These are phyloP conservation scores for Peltaster fructicola DNA, from an alignment of 2,329 filamentous ascomycete species.

Conservation along the genomic window DNA sequence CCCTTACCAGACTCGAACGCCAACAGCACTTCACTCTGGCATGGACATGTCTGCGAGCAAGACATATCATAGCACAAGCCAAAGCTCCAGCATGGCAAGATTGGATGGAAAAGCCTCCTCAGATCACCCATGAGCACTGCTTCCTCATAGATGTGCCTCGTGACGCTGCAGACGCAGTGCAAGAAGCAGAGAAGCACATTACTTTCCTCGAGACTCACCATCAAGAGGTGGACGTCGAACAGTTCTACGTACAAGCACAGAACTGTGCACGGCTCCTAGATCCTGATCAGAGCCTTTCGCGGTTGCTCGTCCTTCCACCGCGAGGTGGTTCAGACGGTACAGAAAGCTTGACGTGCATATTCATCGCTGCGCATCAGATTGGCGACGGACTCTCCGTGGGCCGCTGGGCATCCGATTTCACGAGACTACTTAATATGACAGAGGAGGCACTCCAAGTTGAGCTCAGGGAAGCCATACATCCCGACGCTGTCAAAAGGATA, in stretches of 20 bases:
- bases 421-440: constrained; percentile 20
- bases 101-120: constrained; percentile 4
- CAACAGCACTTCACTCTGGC: constrained; percentile 21
- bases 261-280: constrained; percentile 25
- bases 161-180: constrained; percentile 15
- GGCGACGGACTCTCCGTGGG: constrained; percentile 27
- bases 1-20: constrained; percentile 15
- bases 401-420: constrained; percentile 26
- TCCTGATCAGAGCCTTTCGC: constrained; percentile 20
- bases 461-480: constrained; percentile 8
- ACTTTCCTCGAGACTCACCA: constrained; percentile 25
- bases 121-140: constrained; percentile 8
- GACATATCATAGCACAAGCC: constrained; percentile 23
- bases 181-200: constrained; percentile 14
- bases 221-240: constrained; percentile 14
- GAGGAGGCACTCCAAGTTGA: constrained; percentile 8
- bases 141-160: constrained; percentile 21
- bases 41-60: constrained; percentile 22
- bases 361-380: constrained; percentile 27
- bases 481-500: constrained; percentile 11
- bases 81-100: constrained; percentile 8
- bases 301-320: constrained; percentile 23
- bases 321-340: constrained; percentile 11
- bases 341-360: constrained; percentile 18
- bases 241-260: constrained; percentile 25